Conservation (phyloP, 495 filamentous ascomycete species). For the Podospora didyma region DNA sequence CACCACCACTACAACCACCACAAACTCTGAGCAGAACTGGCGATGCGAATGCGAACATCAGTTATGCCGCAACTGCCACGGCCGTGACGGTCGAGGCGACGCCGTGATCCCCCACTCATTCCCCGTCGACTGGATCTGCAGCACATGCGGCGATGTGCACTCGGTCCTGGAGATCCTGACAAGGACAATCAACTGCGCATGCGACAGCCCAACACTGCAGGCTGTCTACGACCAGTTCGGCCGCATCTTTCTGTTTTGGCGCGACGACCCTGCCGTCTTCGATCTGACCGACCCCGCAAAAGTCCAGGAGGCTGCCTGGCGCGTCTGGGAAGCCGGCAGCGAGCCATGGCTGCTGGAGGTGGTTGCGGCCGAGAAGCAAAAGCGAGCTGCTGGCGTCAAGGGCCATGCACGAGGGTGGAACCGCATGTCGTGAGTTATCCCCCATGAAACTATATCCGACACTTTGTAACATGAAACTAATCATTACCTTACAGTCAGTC, state of each 20-base stretch:
- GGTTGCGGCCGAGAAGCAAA: background rate
- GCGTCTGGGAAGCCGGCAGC: conserved; percentile 23
- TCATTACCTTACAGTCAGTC: conserved; percentile 2
- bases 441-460: background rate
- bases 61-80: conserved; percentile 12
- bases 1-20: background rate
- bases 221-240: conserved; percentile 35
- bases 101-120: conserved; percentile 19
- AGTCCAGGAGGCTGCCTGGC: conserved; percentile 23
- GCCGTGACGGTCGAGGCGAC: conserved; percentile 4
- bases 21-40: background rate
- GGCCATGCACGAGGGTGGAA: conserved; percentile 14
- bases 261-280: conserved; percentile 25
- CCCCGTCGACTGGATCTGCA: conserved; percentile 26
- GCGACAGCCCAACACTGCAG: conserved; percentile 21
- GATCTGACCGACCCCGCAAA: conserved; percentile 23
- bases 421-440: conserved; percentile 14
- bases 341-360: conserved; percentile 17
- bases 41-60: conserved; percentile 9
- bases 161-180: conserved; percentile 19
- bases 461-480: background rate
- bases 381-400: conserved; percentile 23
- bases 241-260: conserved; percentile 27
- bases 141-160: conserved; percentile 19
- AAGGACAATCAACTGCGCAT: conserved; percentile 10